These are phyloP conservation scores for Leccinellum albellum DNA, from an alignment of 768 basidiomycete species.

Conservation along the genomic window DNA sequence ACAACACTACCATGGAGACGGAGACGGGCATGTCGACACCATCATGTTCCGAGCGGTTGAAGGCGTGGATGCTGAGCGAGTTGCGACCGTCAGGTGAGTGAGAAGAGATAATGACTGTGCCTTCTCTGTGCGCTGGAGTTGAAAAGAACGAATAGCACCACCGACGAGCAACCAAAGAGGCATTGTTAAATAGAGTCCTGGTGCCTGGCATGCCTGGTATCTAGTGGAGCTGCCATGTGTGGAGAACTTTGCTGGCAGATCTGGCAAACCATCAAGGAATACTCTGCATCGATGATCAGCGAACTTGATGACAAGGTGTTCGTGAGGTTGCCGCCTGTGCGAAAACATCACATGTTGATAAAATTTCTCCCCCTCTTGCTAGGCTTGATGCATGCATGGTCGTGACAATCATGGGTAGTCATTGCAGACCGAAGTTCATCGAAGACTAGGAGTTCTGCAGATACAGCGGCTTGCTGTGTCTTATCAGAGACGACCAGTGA, in stretches of 20 bases:
- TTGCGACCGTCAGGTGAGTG: not conserved
- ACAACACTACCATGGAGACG: not conserved
- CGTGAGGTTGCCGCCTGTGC: too few relatives aligned
- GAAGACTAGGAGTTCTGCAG: too few relatives aligned
- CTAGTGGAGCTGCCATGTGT: not conserved
- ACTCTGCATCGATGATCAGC: slow-evolving; percentile 1
- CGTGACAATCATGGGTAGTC: too few relatives aligned
- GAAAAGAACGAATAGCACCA: not conserved
- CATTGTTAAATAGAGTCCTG: not conserved
- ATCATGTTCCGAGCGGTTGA: not conserved
- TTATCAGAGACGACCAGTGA: too few relatives aligned
- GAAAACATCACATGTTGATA: too few relatives aligned
- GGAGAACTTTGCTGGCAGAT: not conserved
- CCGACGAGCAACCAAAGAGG: not conserved
- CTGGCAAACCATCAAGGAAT: not conserved
- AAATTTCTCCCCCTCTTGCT: too few relatives aligned
- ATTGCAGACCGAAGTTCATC: too few relatives aligned
- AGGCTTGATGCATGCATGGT: too few relatives aligned
- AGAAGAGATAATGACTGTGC: not conserved
- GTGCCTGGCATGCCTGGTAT: not conserved
- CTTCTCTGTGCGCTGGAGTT: not conserved
- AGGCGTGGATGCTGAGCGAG: not conserved
- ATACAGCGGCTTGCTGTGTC: too few relatives aligned
- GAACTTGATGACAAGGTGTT: not conserved
- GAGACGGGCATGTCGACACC: not conserved